Base-by-base conservation (phyloP, 495 filamentous ascomycete species). In the Immersiella caudata region DNA sequence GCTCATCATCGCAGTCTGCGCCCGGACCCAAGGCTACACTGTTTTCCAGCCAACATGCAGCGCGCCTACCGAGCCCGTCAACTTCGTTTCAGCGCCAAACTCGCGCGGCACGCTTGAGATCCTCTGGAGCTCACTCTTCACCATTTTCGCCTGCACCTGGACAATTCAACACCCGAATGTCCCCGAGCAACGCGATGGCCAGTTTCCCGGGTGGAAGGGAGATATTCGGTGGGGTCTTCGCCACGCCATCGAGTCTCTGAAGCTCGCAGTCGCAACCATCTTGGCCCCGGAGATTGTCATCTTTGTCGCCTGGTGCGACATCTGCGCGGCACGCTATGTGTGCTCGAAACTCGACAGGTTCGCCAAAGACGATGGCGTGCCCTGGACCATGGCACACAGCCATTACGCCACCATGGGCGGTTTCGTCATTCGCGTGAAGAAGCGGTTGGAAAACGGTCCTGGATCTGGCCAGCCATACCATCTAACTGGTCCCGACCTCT, bases 61-160 rank as follows among this genome's bases (percentile, higher is more conserved):
- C 6, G 4, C n/a, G 1, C 57, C 26, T 5, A 35, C 9, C 6
- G 57, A 35, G 16, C 26, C 60, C 26, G 60, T 62, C 51, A 66
- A 66, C 55, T 66, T 59, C 24, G 64, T 66, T 6, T 59, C 54
- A 22, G 25, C 21, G 5, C 64, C 64, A 26, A 20, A 58, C 21
- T 18, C 54, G 16, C 64, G 64, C 24, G 64, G 64, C 20, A 66
- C 64, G 2, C 54, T 66, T 8, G 64, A 66, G 9, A 60, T 66
- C 20, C 63, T 65, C 3, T 66, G 64, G 54, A 51, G 64, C 33
- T 66, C 52, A 0, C 64, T 66, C 20, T 66, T 66, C 18, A 66
- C 64, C 54, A 26, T 66, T 22, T 50, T 59, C 29, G 55, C 55
- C 35, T 66, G 64, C 54, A 60, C 64, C 8, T 66, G 64, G 64